These are phyloP conservation scores for Aplosporella prunicola DNA, from an alignment of 2,329 filamentous ascomycete species.

Conservation along the genomic window DNA sequence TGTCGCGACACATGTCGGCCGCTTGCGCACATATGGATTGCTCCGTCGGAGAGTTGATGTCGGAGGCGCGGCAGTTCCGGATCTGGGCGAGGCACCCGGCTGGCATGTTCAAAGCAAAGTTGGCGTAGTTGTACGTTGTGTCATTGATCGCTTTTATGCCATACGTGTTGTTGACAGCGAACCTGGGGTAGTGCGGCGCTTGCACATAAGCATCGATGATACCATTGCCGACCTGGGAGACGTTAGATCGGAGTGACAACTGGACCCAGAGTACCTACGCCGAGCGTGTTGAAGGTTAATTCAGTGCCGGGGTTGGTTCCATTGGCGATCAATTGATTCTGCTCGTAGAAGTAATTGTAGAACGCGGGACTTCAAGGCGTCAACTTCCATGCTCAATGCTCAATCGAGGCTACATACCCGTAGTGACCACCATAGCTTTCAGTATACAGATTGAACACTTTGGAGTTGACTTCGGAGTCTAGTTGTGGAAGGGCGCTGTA, in stretches of 20 bases:
- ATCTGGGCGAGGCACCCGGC: constrained; percentile 43
- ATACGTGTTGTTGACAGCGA: constrained; percentile 47
- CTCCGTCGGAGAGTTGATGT: constrained; percentile 22
- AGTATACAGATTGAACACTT: constrained; percentile 50
- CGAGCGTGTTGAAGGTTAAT: constrained; percentile 45
- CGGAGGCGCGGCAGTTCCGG: constrained; percentile 41
- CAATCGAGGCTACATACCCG: constrained; percentile 18
- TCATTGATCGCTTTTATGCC: constrained; percentile 48
- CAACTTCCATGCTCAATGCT: background rate
- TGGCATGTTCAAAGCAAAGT: constrained; percentile 41
- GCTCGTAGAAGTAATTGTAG: constrained; percentile 48
- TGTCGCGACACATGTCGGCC: constrained; percentile 44
- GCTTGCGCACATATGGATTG: constrained; percentile 47
- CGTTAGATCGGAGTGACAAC: background rate
- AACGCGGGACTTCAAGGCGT: constrained; percentile 35
- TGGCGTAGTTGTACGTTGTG: constrained; percentile 50
- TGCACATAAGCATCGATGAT: constrained; percentile 46
- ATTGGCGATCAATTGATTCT: constrained; percentile 46
- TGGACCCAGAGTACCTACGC: constrained; percentile 18
- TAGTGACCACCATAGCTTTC: constrained; percentile 44
- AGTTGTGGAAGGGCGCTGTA: constrained; percentile 40
- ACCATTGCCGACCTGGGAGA: constrained; percentile 42
- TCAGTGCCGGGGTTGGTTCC: constrained; percentile 39
- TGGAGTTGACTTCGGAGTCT: constrained; percentile 38
- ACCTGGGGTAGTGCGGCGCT: constrained; percentile 40